A percentile compares a stretch with the other conserved stretches of the same genome.
These are phyloP conservation scores for Nitzschia inconspicua DNA, from an alignment of 108 stramenopile genomes.

Conservation along the genomic window DNA sequence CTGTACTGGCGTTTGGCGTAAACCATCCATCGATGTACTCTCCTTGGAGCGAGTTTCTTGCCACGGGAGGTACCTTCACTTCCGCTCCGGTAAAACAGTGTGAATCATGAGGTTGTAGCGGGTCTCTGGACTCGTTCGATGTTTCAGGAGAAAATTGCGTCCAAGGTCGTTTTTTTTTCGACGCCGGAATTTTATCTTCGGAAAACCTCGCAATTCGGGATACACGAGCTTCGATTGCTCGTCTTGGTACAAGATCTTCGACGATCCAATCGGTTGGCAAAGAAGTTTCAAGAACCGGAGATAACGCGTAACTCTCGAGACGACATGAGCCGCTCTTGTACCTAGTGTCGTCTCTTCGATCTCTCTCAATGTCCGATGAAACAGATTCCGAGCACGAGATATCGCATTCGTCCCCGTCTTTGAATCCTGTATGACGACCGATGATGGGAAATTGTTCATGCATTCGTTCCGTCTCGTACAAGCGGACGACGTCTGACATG, in stretches of 20 bases:
- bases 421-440: constrained; percentile 2
- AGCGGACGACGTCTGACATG: background rate
- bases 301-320: background rate
- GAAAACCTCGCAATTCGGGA: no score
- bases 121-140: background rate
- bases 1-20: background rate
- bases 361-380: no score
- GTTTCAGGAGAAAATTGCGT: background rate
- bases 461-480: background rate
- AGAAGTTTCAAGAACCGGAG: no score
- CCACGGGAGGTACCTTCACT: background rate
- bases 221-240: background rate
- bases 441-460: no score
- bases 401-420: no score
- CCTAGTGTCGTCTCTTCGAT: background rate
- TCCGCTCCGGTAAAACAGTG: background rate
- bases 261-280: no score
- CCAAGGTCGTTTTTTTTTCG: no score
- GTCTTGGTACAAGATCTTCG: background rate
- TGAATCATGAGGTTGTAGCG: background rate
- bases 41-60: background rate
- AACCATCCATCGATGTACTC: constrained; percentile 9
- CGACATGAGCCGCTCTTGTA: background rate
- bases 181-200: no score
- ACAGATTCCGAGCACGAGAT: no score